Percentiles rank a stretch among this genome's conserved stretches.
These are phyloP conservation scores for Aspergillus hiratsukae DNA, from an alignment of 2,329 filamentous ascomycete species.

Conservation along the genomic window DNA sequence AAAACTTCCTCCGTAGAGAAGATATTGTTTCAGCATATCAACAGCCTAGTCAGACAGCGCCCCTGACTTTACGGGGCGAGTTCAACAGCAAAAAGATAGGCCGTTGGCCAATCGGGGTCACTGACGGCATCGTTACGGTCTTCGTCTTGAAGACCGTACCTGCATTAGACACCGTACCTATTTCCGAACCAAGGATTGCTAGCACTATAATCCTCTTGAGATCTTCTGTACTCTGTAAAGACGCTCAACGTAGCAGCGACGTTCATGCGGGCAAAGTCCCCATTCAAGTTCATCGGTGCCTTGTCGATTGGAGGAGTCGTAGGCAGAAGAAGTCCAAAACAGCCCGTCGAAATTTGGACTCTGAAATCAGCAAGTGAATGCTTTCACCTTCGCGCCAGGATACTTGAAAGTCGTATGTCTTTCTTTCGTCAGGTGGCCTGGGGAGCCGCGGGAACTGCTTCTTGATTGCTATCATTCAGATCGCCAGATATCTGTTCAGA, in stretches of 20 bases:
- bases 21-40: neutral
- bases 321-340: neutral
- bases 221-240: neutral
- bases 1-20: neutral
- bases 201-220: neutral
- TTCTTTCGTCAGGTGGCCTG: conserved; percentile 12
- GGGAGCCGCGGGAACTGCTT: conserved; percentile 3
- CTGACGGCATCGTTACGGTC: neutral
- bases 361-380: neutral
- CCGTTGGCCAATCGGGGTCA: neutral
- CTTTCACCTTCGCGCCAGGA: neutral
- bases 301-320: neutral
- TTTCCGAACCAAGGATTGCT: neutral
- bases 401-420: neutral
- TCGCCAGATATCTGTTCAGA: conserved; percentile 7
- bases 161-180: neutral
- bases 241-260: conserved; percentile 7
- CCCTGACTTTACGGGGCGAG: neutral
- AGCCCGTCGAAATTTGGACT: neutral
- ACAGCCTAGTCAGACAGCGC: neutral
- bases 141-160: neutral
- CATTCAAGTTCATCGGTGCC: neutral
- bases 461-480: conserved; percentile 3
- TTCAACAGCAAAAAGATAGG: neutral
- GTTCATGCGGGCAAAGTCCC: conserved; percentile 4